phyloP scores from a whole-genome alignment of 2,329 filamentous ascomycete genomes.

The Trichophaea hybrida region DNA sequence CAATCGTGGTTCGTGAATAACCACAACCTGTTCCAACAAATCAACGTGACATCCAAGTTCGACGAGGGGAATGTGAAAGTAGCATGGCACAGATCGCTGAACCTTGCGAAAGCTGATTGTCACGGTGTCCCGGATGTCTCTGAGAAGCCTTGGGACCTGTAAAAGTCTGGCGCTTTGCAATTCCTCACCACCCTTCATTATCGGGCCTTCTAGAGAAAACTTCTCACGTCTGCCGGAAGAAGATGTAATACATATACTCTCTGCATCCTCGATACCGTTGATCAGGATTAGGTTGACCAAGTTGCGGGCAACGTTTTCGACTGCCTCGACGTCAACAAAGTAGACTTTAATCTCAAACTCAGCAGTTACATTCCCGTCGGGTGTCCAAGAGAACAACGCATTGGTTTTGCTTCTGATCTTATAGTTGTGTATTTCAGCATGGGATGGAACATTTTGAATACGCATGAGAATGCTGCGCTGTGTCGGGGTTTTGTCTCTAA shows the following conservation, averaged over 20 bases:
- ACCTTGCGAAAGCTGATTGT: conserved; percentile 1
- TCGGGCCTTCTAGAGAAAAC: conserved; percentile 1
- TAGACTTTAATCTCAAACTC: neutral
- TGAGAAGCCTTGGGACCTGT: neutral
- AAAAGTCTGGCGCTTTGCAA: neutral
- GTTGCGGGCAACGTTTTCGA: neutral
- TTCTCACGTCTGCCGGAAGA: neutral
- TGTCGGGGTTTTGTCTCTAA: neutral
- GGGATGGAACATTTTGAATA: neutral
- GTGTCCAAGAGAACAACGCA: neutral
- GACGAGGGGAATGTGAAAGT: conserved; percentile 2
- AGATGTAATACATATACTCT: neutral
- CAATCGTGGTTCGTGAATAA: neutral
- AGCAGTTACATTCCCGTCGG: neutral
- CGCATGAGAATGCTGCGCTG: conserved; percentile 2
- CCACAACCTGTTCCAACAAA: neutral
- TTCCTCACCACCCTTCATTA: conserved; percentile 1
- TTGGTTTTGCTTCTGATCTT: conserved; percentile 3
- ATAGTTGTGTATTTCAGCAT: neutral
- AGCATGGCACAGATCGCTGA: neutral
- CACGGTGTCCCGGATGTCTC: neutral
- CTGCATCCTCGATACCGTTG: neutral
- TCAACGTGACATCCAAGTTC: neutral
- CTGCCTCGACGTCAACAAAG: neutral
- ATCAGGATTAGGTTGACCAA: conserved; percentile 1